Percentiles rank a stretch among this genome's conserved stretches.
phyloP scores from a whole-genome alignment of 371 early-diverging fungal genomes.

The Rhizopus delemar region DNA sequence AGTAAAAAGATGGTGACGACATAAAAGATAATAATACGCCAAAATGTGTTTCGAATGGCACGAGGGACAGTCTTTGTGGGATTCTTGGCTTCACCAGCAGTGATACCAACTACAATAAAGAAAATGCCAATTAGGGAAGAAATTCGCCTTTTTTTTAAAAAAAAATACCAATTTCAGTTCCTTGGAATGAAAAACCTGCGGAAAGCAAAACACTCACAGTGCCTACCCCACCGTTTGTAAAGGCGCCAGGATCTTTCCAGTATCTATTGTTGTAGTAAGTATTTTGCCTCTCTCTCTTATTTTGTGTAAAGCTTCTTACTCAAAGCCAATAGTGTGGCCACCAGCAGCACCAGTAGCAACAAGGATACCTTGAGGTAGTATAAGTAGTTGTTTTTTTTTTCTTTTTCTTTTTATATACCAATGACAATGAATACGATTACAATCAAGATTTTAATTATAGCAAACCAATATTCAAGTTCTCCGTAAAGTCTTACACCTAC shows the following conservation, averaged over 20 bases:
- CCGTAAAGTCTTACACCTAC: slow-evolving; percentile 60
- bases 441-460: slow-evolving; percentile 66
- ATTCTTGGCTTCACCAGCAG: slow-evolving; percentile 65
- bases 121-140: no score
- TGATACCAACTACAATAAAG: slow-evolving; percentile 45
- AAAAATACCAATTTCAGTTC: slow-evolving; percentile 62
- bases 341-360: slow-evolving; percentile 71
- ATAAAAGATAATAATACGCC: slow-evolving; percentile 75
- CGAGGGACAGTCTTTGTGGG: slow-evolving; percentile 69
- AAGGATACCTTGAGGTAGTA: slow-evolving; percentile 35
- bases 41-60: slow-evolving; percentile 68
- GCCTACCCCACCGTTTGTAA: slow-evolving; percentile 71
- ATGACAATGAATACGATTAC: slow-evolving; percentile 71
- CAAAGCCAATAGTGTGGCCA: slow-evolving; percentile 60
- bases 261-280: slow-evolving; percentile 25
- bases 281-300: background rate
- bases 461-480: slow-evolving; percentile 78
- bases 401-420: slow-evolving; percentile 31
- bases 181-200: slow-evolving; percentile 86
- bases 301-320: slow-evolving; percentile 1
- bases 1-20: slow-evolving; percentile 68
- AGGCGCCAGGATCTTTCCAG: slow-evolving; percentile 76
- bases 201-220: slow-evolving; percentile 69
- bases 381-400: background rate
- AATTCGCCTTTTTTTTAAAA: slow-evolving; percentile 1